These are phyloP conservation scores for Rostrohypoxylon terebratum DNA, from an alignment of 495 filamentous ascomycete genomes.

Conservation along the genomic window DNA sequence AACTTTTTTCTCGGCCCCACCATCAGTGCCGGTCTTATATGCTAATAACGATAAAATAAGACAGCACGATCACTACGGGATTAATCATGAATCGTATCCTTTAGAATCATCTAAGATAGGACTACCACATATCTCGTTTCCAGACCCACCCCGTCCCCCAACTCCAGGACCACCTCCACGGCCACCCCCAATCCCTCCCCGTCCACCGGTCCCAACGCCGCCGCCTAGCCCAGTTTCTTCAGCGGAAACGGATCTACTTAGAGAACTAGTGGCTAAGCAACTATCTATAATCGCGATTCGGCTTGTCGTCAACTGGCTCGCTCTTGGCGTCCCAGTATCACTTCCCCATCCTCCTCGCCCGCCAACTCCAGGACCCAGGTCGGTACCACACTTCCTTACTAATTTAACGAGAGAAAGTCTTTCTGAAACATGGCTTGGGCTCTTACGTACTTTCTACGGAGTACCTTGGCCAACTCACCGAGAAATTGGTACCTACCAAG, in stretches of 20 bases:
- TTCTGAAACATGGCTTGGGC: conserved; percentile 31
- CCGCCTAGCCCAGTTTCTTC: conserved; percentile 45
- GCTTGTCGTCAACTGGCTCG: conserved; percentile 23
- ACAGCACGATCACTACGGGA: neutral
- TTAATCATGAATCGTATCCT: neutral
- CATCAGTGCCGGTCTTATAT: neutral
- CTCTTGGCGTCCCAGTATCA: conserved; percentile 13
- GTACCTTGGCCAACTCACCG: conserved; percentile 3
- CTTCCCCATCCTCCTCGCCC: conserved; percentile 45
- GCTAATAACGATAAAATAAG: neutral
- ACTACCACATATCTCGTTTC: conserved; percentile 28
- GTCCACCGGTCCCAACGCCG: conserved; percentile 47
- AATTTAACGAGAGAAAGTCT: neutral
- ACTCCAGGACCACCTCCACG: conserved; percentile 48
- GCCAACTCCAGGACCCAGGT: conserved; percentile 47
- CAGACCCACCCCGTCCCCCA: conserved; percentile 48
- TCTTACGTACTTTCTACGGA: conserved; percentile 13
- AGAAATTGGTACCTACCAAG: neutral
- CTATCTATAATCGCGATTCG: conserved; percentile 32
- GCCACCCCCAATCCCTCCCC: conserved; percentile 47
- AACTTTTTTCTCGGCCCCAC: neutral
- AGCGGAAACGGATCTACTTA: conserved; percentile 5
- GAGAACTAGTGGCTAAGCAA: conserved; percentile 14
- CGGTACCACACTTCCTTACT: conserved; percentile 18
- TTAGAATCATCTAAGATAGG: conserved; percentile 16